Conservation (phyloP, 1,284 basidiomycete species). For the Cryptococcus depauperatus region DNA sequence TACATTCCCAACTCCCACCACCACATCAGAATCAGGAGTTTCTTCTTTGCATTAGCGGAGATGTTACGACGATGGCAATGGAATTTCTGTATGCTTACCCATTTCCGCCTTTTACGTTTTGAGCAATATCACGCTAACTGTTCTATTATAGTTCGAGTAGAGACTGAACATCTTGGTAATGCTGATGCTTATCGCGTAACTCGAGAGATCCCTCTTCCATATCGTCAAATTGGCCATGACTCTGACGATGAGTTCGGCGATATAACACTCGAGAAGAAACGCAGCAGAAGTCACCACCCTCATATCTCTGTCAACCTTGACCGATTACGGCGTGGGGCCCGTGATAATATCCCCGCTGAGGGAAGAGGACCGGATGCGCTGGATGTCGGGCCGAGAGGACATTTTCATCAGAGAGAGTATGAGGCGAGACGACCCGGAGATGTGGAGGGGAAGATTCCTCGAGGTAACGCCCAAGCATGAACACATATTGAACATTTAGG, state of each 20-base stretch:
- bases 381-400: slow-evolving; percentile 31
- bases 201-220: slow-evolving; percentile 39
- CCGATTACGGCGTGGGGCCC: neutral
- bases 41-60: slow-evolving; percentile 65
- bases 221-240: slow-evolving; percentile 24
- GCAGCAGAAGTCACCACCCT: neutral
- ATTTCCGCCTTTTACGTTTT: too few relatives aligned
- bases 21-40: slow-evolving; percentile 54
- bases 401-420: slow-evolving; percentile 32
- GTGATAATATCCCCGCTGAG: neutral
- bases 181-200: slow-evolving; percentile 43
- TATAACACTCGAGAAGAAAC: neutral
- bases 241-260: slow-evolving; percentile 11
- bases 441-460: neutral
- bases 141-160: slow-evolving; percentile 45
- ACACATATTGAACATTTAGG: too few relatives aligned
- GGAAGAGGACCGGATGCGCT: slow-evolving; percentile 32
- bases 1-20: slow-evolving; percentile 59
- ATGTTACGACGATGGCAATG: slow-evolving; percentile 76
- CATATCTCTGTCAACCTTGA: slow-evolving; percentile 1
- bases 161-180: slow-evolving; percentile 46
- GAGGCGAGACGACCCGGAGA: slow-evolving; percentile 37
- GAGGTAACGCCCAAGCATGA: neutral
- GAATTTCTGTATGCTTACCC: slow-evolving; percentile 89
- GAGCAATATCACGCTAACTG: too few relatives aligned